These are phyloP conservation scores for Pichia rugopelliculosa DNA, from an alignment of 805 yeast genomes.

Conservation along the genomic window DNA sequence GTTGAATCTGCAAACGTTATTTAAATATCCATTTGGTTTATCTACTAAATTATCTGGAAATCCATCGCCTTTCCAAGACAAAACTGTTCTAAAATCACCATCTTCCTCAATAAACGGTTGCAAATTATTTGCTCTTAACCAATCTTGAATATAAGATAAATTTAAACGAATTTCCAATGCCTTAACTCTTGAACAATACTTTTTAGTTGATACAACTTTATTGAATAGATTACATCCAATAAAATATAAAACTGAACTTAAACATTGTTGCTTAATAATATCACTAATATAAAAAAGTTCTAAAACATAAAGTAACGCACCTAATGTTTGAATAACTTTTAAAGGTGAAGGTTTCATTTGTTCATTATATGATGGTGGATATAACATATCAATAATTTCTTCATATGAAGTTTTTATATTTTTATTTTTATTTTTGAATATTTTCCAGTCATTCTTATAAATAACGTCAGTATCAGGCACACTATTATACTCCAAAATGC, in stretches of 20 bases:
- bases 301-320: conserved; percentile 80
- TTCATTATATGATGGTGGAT: conserved; percentile 77
- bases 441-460: conserved; percentile 64
- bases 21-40: conserved; percentile 16
- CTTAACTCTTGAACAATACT: conserved; percentile 66
- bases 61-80: conserved; percentile 14
- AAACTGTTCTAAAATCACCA: conserved; percentile 17
- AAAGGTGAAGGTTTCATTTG: conserved; percentile 87
- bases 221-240: conserved; percentile 68
- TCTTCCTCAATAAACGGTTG: conserved; percentile 32
- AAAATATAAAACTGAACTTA: conserved; percentile 74
- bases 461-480: conserved; percentile 76
- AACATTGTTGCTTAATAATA: conserved; percentile 66
- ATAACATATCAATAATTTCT: conserved; percentile 65
- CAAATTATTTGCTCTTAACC: conserved; percentile 71
- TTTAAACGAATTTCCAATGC: conserved; percentile 90
- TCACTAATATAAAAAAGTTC: conserved; percentile 78
- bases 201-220: conserved; percentile 56
- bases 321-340: conserved; percentile 74
- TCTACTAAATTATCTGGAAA: conserved; percentile 29
- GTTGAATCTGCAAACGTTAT: conserved; percentile 26
- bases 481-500: conserved; percentile 67
- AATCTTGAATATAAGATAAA: conserved; percentile 80
- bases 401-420: conserved; percentile 45
- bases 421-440: conserved; percentile 38